Percentiles rank a stretch among this genome's conserved stretches.
These are phyloP conservation scores for Monsonia emarginata DNA, from an alignment of 441 rosid species.

Conservation along the genomic window DNA sequence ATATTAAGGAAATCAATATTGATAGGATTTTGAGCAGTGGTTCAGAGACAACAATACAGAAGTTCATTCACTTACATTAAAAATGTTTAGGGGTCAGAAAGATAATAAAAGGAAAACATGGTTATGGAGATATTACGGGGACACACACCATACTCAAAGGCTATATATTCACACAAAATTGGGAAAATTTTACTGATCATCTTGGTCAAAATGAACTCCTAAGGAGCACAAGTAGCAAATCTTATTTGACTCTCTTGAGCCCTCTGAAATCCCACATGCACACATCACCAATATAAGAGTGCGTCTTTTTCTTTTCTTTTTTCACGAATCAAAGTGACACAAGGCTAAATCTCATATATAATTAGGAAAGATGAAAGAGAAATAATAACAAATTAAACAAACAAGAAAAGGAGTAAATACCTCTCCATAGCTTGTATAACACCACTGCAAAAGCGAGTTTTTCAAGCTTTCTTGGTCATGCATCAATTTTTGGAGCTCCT, in stretches of 20 bases:
- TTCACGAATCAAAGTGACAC: too few relatives aligned
- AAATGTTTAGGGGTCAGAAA: not conserved
- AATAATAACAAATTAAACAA: not conserved
- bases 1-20: not conserved
- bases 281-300: too few relatives aligned
- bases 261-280: not conserved
- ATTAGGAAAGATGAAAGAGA: not conserved
- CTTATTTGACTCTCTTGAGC: not conserved
- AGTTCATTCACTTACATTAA: not conserved
- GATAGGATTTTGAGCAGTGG: not conserved
- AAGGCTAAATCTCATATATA: too few relatives aligned
- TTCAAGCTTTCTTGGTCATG: slow-evolving; percentile 73
- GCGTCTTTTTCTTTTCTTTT: too few relatives aligned
- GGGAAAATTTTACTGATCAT: not conserved
- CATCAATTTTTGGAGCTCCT: slow-evolving; percentile 66
- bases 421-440: slow-evolving; percentile 95
- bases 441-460: slow-evolving; percentile 94
- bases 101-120: not conserved
- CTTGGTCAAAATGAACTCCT: not conserved
- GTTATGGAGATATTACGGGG: not conserved
- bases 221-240: not conserved
- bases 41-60: not conserved
- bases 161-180: not conserved
- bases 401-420: slow-evolving; percentile 26
- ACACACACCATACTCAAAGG: not conserved